Conservation (phyloP, 768 basidiomycete genomes). For the Tulasnella calospora region DNA sequence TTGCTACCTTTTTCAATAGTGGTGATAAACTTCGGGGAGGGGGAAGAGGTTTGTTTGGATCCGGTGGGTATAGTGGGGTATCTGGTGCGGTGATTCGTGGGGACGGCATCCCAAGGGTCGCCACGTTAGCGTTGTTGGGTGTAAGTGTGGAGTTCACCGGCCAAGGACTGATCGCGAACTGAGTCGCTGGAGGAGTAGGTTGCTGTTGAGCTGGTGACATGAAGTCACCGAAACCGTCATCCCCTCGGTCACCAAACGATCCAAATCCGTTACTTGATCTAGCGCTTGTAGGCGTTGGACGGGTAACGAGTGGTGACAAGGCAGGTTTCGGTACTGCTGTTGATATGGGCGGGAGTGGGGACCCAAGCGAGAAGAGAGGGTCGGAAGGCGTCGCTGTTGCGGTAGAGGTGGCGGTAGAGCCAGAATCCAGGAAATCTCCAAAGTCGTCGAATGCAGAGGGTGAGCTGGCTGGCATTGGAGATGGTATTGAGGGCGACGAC, state of each 20-base stretch:
- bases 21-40: slow-evolving; percentile 10
- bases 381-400: slow-evolving; percentile 31
- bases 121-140: neutral
- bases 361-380: slow-evolving; percentile 28
- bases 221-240: slow-evolving; percentile 21
- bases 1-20: slow-evolving; percentile 17
- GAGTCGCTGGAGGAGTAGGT: neutral
- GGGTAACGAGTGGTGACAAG: slow-evolving; percentile 12
- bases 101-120: neutral
- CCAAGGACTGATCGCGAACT: neutral
- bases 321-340: slow-evolving; percentile 29
- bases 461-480: neutral
- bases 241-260: neutral
- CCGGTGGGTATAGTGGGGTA: slow-evolving; percentile 14
- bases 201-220: slow-evolving; percentile 3
- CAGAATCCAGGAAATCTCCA: slow-evolving; percentile 34
- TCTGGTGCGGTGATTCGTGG: slow-evolving; percentile 26
- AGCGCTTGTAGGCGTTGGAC: neutral
- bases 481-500: slow-evolving; percentile 17
- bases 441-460: slow-evolving; percentile 36
- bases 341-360: slow-evolving; percentile 27
- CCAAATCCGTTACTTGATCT: neutral
- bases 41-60: slow-evolving; percentile 12
- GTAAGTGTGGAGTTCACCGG: neutral
- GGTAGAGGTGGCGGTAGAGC: slow-evolving; percentile 33